These are phyloP conservation scores for Coffea humblotiana DNA, from an alignment of 305 asterid genomes.

Conservation along the genomic window DNA sequence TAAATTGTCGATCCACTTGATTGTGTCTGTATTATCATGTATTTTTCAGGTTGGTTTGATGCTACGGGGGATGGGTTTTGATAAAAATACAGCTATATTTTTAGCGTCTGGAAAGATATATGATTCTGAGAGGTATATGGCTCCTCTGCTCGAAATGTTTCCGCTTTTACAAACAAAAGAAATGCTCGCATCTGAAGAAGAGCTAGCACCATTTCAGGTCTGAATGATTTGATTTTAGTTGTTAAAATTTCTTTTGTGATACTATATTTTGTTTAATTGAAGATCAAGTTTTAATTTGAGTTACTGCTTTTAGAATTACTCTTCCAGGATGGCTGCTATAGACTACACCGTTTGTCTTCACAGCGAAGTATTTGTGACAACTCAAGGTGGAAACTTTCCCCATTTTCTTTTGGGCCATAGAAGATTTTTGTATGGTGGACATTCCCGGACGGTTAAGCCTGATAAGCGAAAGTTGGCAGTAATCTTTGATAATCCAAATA, in stretches of 20 bases:
- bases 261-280: slow-evolving; percentile 3
- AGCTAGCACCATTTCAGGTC: slow-evolving; percentile 93
- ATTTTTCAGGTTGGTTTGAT: slow-evolving; percentile 81
- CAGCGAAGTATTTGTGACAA: slow-evolving; percentile 96
- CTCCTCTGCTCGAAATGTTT: slow-evolving; percentile 90
- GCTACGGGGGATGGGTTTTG: slow-evolving; percentile 99
- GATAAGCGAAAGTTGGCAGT: slow-evolving; percentile 88
- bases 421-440: slow-evolving; percentile 88
- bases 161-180: slow-evolving; percentile 91
- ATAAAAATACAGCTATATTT: slow-evolving; percentile 71
- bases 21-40: background rate
- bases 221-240: slow-evolving; percentile 17
- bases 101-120: slow-evolving; percentile 95
- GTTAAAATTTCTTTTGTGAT: background rate
- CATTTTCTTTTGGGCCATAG: slow-evolving; percentile 97
- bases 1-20: background rate
- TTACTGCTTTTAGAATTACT: slow-evolving; percentile 68
- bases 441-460: slow-evolving; percentile 88
- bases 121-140: slow-evolving; percentile 89
- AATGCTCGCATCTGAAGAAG: slow-evolving; percentile 79
- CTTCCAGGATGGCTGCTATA: slow-evolving; percentile 98
- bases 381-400: slow-evolving; percentile 98
- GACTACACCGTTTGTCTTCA: slow-evolving; percentile 98
- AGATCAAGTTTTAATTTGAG: slow-evolving; percentile 18
- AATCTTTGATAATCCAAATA: slow-evolving; percentile 73